A percentile compares a stretch with the other conserved stretches of the same genome.
Evolutionary conservation across 495 filamentous ascomycete species (phyloP).

Genomic region (Neurospora sp.): DNA sequence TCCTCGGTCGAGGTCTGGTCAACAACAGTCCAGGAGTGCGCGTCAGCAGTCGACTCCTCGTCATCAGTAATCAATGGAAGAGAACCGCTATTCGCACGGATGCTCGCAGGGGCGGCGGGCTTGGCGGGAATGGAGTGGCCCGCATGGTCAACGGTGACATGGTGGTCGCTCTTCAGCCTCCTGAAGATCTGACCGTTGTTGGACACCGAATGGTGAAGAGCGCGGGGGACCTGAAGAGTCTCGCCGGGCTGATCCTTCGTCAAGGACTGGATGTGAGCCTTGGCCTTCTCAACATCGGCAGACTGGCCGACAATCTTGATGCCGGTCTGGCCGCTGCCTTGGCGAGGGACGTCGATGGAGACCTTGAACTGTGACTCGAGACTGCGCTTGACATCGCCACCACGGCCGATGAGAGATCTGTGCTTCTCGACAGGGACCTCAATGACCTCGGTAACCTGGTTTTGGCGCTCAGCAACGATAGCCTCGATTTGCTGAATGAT

Average conservation of each 20-base stretch:
- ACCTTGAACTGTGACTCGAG: slow-evolving; percentile 89
- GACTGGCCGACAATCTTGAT: slow-evolving; percentile 78
- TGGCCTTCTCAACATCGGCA: slow-evolving; percentile 70
- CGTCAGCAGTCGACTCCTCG: slow-evolving; percentile 44
- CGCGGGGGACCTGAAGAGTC: slow-evolving; percentile 68
- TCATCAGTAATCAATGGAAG: slow-evolving; percentile 89
- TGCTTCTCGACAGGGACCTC: slow-evolving; percentile 85
- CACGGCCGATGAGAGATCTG: slow-evolving; percentile 80
- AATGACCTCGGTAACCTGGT: slow-evolving; percentile 60
- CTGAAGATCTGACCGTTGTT: slow-evolving; percentile 93
- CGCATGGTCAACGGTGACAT: slow-evolving; percentile 82
- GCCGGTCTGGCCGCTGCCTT: slow-evolving; percentile 55
- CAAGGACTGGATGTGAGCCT: slow-evolving; percentile 66
- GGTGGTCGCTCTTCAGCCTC: slow-evolving; percentile 65
- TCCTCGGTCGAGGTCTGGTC: slow-evolving; percentile 47
- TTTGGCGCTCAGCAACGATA: slow-evolving; percentile 69
- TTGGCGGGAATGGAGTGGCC: slow-evolving; percentile 64
- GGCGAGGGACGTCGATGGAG: slow-evolving; percentile 78
- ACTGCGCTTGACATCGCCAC: slow-evolving; percentile 70
- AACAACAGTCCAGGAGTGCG: slow-evolving; percentile 71
- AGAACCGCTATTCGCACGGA: slow-evolving; percentile 41
- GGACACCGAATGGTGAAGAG: slow-evolving; percentile 70
- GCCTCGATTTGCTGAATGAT: slow-evolving; percentile 72
- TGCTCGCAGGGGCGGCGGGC: slow-evolving; percentile 36
- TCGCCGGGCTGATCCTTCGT: slow-evolving; percentile 83